These are phyloP conservation scores for Fusarium nygamai DNA, from an alignment of 2,329 filamentous ascomycete species.

Conservation along the genomic window DNA sequence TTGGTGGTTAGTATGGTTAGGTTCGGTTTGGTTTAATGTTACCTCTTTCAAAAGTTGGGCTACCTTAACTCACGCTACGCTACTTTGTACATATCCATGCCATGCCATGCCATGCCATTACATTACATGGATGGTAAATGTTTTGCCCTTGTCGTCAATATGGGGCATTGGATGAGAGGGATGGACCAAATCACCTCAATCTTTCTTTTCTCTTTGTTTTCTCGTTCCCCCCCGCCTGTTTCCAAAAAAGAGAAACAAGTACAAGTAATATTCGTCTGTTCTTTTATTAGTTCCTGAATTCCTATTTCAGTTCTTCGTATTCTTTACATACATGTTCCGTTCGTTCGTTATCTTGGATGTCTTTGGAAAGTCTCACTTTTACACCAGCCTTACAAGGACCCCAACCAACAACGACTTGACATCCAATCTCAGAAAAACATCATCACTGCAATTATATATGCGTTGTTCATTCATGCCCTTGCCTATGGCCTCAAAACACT, in stretches of 20 bases:
- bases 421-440: background rate
- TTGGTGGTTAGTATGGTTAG: slow-evolving; percentile 3
- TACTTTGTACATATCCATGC: slow-evolving; percentile 32
- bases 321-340: background rate
- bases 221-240: slow-evolving; percentile 1
- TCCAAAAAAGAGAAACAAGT: background rate
- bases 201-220: slow-evolving; percentile 24
- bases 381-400: background rate
- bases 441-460: background rate
- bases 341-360: background rate
- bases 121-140: slow-evolving; percentile 33
- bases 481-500: background rate
- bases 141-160: slow-evolving; percentile 34
- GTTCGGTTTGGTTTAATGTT: slow-evolving; percentile 13
- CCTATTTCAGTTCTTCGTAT: slow-evolving; percentile 10
- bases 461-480: background rate
- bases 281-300: slow-evolving; percentile 10
- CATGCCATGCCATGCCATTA: slow-evolving; percentile 14
- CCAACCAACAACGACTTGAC: background rate
- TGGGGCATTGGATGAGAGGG: slow-evolving; percentile 24
- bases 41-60: slow-evolving; percentile 14
- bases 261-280: background rate
- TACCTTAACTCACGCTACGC: background rate
- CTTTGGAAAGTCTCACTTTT: background rate
- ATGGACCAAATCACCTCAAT: slow-evolving; percentile 3